Evolutionary conservation across 2,329 filamentous ascomycete genomes (phyloP).

Genomic region (Neurospora crassa): DNA sequence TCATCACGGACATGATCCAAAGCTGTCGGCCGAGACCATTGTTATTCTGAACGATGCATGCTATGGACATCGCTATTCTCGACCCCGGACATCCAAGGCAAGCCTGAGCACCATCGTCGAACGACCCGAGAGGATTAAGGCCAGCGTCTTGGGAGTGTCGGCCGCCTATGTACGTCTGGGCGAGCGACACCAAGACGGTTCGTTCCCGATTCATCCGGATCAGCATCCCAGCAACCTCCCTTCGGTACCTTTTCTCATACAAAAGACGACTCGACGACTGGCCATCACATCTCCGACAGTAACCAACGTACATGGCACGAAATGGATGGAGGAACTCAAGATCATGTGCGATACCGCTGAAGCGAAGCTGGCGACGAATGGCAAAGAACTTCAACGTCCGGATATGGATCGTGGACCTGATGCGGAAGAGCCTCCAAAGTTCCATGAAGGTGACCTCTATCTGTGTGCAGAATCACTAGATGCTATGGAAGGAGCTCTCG

Average conservation of each 20-base stretch:
- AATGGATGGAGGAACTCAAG: constrained; percentile 90
- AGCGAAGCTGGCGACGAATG: constrained; percentile 63
- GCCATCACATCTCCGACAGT: constrained; percentile 67
- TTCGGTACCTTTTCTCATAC: constrained; percentile 70
- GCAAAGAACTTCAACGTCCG: constrained; percentile 67
- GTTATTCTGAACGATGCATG: constrained; percentile 89
- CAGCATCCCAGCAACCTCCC: constrained; percentile 44
- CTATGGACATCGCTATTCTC: constrained; percentile 86
- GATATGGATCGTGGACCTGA: constrained; percentile 46
- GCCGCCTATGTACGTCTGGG: constrained; percentile 87
- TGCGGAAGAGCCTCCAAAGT: constrained; percentile 37
- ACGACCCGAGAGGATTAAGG: constrained; percentile 81
- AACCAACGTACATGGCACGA: constrained; percentile 79
- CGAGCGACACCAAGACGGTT: constrained; percentile 63
- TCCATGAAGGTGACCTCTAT: constrained; percentile 88
- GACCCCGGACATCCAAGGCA: constrained; percentile 65
- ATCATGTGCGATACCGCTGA: constrained; percentile 76
- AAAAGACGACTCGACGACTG: constrained; percentile 65
- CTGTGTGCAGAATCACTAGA: constrained; percentile 76
- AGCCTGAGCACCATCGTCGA: constrained; percentile 79
- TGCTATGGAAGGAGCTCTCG: constrained; percentile 83
- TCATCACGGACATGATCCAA: constrained; percentile 41
- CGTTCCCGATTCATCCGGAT: constrained; percentile 56
- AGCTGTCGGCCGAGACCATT: constrained; percentile 49
- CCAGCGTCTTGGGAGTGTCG: constrained; percentile 71